Evolutionary conservation across 2,329 filamentous ascomycete genomes (phyloP).

Genomic region (Trichophyton equinum): DNA sequence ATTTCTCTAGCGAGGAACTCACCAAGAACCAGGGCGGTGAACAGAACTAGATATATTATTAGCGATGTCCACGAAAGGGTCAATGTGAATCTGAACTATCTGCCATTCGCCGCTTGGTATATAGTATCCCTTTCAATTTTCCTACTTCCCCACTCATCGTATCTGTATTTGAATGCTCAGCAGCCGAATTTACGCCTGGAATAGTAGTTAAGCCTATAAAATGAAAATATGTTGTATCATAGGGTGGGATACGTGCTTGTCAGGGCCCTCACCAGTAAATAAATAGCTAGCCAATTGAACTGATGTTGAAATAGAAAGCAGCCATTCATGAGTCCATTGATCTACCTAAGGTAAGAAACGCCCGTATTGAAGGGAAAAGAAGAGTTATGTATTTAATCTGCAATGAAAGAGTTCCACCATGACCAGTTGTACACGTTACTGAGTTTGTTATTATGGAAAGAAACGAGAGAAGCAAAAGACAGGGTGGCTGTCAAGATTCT

Average conservation of each 20-base stretch:
- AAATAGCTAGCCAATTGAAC: background rate
- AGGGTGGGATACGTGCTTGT: background rate
- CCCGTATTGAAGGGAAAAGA: background rate
- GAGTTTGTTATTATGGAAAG: background rate
- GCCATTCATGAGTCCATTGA: background rate
- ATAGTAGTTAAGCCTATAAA: background rate
- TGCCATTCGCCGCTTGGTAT: background rate
- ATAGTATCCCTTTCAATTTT: background rate
- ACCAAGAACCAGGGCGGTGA: constrained; percentile 61
- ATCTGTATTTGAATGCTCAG: background rate
- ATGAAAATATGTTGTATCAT: background rate
- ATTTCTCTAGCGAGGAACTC: constrained; percentile 53
- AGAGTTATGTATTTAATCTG: background rate
- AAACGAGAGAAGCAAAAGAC: background rate
- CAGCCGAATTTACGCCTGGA: background rate
- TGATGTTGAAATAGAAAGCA: background rate
- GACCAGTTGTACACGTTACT: background rate
- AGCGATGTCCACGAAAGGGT: background rate
- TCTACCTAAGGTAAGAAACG: background rate
- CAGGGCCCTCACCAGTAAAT: too few species aligned
- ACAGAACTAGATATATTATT: constrained; percentile 29
- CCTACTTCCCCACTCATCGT: background rate
- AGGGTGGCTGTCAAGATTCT: background rate
- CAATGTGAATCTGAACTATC: background rate
- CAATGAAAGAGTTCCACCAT: background rate